Base-by-base conservation (phyloP, 306 rosid species). In the Fagus sylvatica region DNA sequence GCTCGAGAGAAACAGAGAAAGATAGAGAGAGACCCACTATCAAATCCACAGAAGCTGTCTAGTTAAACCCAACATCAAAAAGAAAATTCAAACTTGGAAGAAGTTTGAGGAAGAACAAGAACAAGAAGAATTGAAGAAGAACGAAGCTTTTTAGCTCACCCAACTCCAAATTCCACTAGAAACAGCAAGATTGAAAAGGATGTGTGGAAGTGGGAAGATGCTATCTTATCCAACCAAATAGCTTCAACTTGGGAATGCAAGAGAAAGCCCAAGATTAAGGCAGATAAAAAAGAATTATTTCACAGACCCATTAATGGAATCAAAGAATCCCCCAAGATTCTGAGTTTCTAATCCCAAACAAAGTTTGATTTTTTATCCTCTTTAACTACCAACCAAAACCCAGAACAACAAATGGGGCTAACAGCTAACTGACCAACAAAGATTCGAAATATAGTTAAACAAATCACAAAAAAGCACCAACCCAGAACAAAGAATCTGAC, bases 211-310 rank as follows among this genome's bases (percentile, higher is more conserved):
- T 67, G 76, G 71, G 56, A 76, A 87, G 98, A 89, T 87, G 97
- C 90, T 85, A 80, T 78, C 96, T 85, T 88, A 95, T 90, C 96
- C 93, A 87, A 82, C 79, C 80, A 73, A 84, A 84, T 71, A 83
- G 81, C 81, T 77, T 84, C 73, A 79, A 86, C 4, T 75, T 84
- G 79, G 83, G 89, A 88, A 78, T 79, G 85, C 74, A 78, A 55
- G 80, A 55, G 77, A 81, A 64, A 60, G 71, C 49, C 69, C 75
- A 67, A 72, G 82, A 51, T 75, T 53, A 73, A 79, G 83, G 81
- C 28, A 22, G 74, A 73, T 73, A 79, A 41, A 82, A 57, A 75
- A 85, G 51, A 46, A 46, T 46, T 10, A 82, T 61, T 73, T 82
- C 48, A 84, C 69, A 72, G 15, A 55, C 69, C 83, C 78, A 41